Percentiles rank a stretch among this genome's conserved stretches.
phyloP scores from a whole-genome alignment of 176 grass and related monocot genomes.

The Coix lacrymajobi region DNA sequence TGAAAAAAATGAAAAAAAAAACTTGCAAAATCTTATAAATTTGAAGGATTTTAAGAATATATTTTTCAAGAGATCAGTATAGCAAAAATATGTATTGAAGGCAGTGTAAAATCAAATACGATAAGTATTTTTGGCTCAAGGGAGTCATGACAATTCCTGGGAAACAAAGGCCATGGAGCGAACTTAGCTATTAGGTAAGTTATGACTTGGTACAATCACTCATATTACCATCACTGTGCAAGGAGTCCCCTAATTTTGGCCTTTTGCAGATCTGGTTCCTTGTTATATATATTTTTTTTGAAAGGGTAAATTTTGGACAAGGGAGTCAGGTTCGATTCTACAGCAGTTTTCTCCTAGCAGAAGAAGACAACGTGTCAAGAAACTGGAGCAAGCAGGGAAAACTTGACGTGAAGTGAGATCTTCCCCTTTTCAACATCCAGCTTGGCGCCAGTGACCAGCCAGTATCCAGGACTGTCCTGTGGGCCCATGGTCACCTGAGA shows the following conservation, averaged over 20 bases:
- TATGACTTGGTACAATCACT: not conserved
- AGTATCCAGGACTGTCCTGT: slow-evolving; percentile 73
- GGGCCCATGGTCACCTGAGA: slow-evolving; percentile 68
- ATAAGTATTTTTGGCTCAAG: too few relatives aligned
- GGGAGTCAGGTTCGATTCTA: not conserved
- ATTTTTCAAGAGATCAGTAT: not conserved
- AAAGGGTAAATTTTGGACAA: not conserved
- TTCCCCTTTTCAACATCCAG: slow-evolving; percentile 72
- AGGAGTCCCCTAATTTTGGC: not conserved
- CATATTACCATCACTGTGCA: not conserved
- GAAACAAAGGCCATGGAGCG: not conserved
- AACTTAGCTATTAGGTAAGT: not conserved
- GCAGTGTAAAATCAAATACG: not conserved
- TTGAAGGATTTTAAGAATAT: not conserved
- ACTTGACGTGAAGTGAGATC: slow-evolving; percentile 82
- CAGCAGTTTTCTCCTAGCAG: not conserved
- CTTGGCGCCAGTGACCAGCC: slow-evolving; percentile 89
- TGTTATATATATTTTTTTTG: not conserved
- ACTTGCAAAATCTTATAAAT: not conserved
- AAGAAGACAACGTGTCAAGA: slow-evolving; percentile 20
- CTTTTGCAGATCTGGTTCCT: not conserved
- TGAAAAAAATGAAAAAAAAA: not conserved
- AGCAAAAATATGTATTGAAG: not conserved
- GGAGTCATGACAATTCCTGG: not conserved
- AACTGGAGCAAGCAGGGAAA: slow-evolving; percentile 65